A percentile compares a stretch with the other conserved stretches of the same genome.
Conservation (phyloP, 176 grass and related monocot genomes). For the Oryza glumipatula region DNA sequence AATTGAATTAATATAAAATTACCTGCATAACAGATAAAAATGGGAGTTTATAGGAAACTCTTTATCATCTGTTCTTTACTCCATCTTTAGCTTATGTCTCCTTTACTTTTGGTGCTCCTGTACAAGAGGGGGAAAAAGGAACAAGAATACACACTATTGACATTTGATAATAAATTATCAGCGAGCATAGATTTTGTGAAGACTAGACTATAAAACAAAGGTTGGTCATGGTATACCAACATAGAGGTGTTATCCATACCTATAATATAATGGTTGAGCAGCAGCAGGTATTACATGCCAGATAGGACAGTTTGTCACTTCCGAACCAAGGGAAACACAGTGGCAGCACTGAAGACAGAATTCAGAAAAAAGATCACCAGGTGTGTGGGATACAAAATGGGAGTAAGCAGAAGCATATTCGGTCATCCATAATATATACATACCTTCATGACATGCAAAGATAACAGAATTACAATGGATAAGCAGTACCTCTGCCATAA, state of each 20-base stretch:
- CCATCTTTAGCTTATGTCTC: slow-evolving; percentile 1
- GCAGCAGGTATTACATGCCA: neutral
- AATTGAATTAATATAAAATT: slow-evolving; percentile 11
- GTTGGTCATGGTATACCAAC: neutral
- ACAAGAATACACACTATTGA: neutral
- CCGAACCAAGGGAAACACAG: slow-evolving; percentile 9
- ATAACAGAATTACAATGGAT: neutral
- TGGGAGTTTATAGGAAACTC: neutral
- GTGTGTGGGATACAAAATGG: neutral
- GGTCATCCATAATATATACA: slow-evolving; percentile 29
- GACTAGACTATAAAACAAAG: neutral
- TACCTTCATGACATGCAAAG: slow-evolving; percentile 26
- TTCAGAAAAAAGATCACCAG: slow-evolving; percentile 23
- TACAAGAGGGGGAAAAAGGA: neutral
- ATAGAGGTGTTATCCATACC: neutral
- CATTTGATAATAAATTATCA: neutral
- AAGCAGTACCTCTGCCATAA: slow-evolving; percentile 7
- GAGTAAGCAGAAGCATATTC: slow-evolving; percentile 5
- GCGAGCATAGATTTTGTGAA: neutral
- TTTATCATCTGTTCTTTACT: neutral
- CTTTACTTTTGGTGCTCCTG: neutral
- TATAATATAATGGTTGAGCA: slow-evolving; percentile 26
- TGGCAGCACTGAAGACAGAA: slow-evolving; percentile 16
- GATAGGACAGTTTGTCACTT: neutral
- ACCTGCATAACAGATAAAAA: neutral